phyloP scores from a whole-genome alignment of 176 grass and related monocot species.

The Ampelocalamus luodianensis region DNA sequence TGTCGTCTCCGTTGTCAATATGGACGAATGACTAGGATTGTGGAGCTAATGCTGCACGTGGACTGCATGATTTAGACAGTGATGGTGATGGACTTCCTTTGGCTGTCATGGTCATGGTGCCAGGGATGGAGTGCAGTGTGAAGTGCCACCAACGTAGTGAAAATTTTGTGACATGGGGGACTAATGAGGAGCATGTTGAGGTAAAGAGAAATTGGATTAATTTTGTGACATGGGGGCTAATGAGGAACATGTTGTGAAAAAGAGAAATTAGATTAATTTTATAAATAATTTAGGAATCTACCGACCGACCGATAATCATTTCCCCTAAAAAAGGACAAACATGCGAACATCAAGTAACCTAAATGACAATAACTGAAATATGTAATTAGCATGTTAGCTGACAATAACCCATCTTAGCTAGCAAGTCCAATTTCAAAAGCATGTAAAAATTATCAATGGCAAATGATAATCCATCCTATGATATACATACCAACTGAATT shows the following conservation, averaged over 20 bases:
- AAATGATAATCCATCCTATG: too few relatives aligned
- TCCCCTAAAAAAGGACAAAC: background rate
- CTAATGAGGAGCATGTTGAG: background rate
- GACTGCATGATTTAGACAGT: background rate
- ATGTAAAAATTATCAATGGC: too few relatives aligned
- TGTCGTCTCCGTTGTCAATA: background rate
- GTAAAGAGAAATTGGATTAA: background rate
- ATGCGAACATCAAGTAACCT: too few relatives aligned
- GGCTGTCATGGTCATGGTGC: background rate
- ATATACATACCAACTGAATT: too few relatives aligned
- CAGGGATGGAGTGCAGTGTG: background rate
- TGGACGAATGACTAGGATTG: background rate
- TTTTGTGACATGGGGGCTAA: too few relatives aligned
- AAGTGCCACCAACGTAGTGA: background rate
- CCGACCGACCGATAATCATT: background rate
- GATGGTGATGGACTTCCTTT: background rate
- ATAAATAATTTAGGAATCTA: background rate
- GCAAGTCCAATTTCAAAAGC: too few relatives aligned
- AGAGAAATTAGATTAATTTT: too few relatives aligned
- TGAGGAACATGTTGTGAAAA: too few relatives aligned
- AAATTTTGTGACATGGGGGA: background rate
- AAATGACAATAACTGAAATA: too few relatives aligned
- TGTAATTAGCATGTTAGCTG: too few relatives aligned
- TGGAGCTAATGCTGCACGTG: background rate
- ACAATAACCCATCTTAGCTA: too few relatives aligned